Evolutionary conservation across 805 yeast species (phyloP), one percentile per base, ranked within the genome.

Genomic region (Naumovozyma dairenensis): DNA sequence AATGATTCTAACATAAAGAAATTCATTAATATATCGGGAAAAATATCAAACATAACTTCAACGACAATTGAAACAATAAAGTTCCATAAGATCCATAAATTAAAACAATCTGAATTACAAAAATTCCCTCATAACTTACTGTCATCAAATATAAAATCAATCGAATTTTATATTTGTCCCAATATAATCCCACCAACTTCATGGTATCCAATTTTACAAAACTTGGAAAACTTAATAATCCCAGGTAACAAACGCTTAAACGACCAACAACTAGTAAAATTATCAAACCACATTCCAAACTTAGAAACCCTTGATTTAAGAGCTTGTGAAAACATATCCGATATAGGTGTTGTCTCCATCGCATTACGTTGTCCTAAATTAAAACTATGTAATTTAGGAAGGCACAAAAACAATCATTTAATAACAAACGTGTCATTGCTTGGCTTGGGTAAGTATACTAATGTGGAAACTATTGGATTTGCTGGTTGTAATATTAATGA

Each of bases 401-500:
- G 96, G 38, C 86, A 82, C 37, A 60, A 69, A 21, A 68, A 71
- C 33, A 83, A 87, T 22, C 69, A 73, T 27, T 57, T 70, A 20
- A 72, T 87, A 31, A 77, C 94, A 1, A 89, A 83, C 61, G 63
- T 71, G 24, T 74, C 92, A 5, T 54, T 86, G 17, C 60, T 71
- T 10, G 67, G 69, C 10, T 58, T 86, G 18, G 70, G 76, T 7
- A 63, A 64, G 22, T 71, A 71, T 45, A 77, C 85, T 35, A 53
- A 60, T 15, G 65, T 79, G 29, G 64, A 67, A 29, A 85, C 96
- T 0, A 62, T 87, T 28, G 96, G 96, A 0, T 61, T 85, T 15
- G 95, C 96, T 0, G 97, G 97, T 5, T 84, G 95, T 55, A 65
- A 71, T 28, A 69, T 87, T 14, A 73, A 82, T 6, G 95, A 87